A percentile compares a stretch with the other conserved stretches of the same genome.
These are phyloP conservation scores for Aspergillus leporis DNA, from an alignment of 495 filamentous ascomycete species.

Conservation along the genomic window DNA sequence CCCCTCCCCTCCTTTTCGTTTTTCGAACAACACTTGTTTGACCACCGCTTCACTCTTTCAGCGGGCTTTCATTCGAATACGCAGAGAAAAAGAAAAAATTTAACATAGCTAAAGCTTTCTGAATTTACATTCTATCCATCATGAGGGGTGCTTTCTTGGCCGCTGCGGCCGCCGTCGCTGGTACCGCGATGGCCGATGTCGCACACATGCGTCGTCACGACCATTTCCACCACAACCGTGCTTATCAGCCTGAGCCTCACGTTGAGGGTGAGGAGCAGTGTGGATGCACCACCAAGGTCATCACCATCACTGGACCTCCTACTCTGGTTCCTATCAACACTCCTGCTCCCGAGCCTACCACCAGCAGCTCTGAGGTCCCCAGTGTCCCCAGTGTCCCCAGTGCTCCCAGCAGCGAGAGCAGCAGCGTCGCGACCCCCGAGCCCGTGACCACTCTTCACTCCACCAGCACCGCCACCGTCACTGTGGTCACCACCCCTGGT, in stretches of 20 bases:
- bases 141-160: conserved; percentile 72
- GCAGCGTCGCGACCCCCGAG: conserved; percentile 30
- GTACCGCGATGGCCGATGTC: conserved; percentile 58
- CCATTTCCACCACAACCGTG: conserved; percentile 58
- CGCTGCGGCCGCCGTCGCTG: conserved; percentile 65
- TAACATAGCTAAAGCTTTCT: conserved; percentile 10
- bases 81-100: conserved; percentile 7
- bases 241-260: conserved; percentile 25
- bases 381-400: conserved; percentile 13
- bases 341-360: conserved; percentile 21
- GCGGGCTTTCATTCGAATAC: conserved; percentile 76
- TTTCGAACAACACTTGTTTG: conserved; percentile 43
- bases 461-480: conserved; percentile 44
- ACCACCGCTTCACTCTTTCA: conserved; percentile 97
- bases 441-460: conserved; percentile 30
- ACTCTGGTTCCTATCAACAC: conserved; percentile 44
- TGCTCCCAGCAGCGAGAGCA: conserved; percentile 15
- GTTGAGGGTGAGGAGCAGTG: conserved; percentile 46
- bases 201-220: conserved; percentile 58
- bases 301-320: conserved; percentile 58
- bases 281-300: conserved; percentile 69
- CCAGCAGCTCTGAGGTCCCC: conserved; percentile 1
- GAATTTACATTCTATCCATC: conserved; percentile 32
- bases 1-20: conserved; percentile 49
- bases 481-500: conserved; percentile 26